Evolutionary conservation across 108 stramenopile species (phyloP).

Genomic region (Stephanodiscus minutulus): DNA sequence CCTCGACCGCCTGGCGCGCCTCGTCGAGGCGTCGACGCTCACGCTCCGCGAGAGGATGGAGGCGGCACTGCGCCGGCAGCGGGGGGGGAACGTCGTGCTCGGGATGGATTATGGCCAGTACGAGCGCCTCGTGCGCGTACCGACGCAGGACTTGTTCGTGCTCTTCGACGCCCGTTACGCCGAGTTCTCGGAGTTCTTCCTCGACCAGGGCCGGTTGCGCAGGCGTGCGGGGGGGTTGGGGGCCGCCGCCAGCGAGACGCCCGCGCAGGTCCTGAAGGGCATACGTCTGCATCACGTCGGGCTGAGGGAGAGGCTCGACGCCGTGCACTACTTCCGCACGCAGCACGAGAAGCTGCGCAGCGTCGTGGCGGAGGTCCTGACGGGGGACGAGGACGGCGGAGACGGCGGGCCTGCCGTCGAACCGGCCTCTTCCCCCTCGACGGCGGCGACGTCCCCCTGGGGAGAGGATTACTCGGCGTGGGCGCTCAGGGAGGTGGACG

Average conservation of each 20-base stretch:
- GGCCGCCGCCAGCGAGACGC: constrained; percentile 48
- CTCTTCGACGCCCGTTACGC: constrained; percentile 74
- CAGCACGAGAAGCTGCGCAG: constrained; percentile 70
- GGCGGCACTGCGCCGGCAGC: constrained; percentile 38
- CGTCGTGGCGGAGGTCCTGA: constrained; percentile 73
- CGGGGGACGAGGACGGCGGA: constrained; percentile 45
- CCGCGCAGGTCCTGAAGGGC: constrained; percentile 71
- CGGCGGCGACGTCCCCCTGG: neutral
- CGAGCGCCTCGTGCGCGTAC: constrained; percentile 57
- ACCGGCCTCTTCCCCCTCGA: neutral
- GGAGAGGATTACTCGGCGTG: constrained; percentile 33
- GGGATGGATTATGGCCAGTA: constrained; percentile 72
- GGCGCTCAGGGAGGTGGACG: constrained; percentile 76
- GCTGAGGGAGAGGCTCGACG: constrained; percentile 69
- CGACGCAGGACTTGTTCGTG: constrained; percentile 77
- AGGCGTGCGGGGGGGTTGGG: constrained; percentile 40
- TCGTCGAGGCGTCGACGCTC: constrained; percentile 83
- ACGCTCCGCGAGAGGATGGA: constrained; percentile 66
- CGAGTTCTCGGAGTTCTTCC: constrained; percentile 72
- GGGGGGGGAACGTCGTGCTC: constrained; percentile 50
- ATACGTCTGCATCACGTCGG: constrained; percentile 75
- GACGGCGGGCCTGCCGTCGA: no score
- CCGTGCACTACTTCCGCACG: constrained; percentile 73
- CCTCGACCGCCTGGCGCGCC: constrained; percentile 71
- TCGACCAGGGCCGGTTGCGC: constrained; percentile 76